Percentiles rank a stretch among this genome's conserved stretches.
Evolutionary conservation across 805 yeast species (phyloP).

Genomic region (Metschnikowia corniflorae): DNA sequence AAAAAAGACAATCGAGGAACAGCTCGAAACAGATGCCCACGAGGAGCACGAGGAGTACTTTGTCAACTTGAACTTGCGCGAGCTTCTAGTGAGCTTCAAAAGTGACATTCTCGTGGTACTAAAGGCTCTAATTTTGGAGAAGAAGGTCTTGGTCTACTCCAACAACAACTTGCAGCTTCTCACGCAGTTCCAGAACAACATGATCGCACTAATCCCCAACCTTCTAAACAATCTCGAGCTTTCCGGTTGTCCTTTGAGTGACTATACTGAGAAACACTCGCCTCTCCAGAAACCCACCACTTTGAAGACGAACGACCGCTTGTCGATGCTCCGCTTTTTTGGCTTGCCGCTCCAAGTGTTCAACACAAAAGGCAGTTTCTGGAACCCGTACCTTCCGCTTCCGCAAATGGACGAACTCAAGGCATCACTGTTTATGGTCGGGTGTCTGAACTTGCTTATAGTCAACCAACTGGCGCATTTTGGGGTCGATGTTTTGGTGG

Average conservation of each 20-base stretch:
- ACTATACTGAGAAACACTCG: slow-evolving; percentile 45
- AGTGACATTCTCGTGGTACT: slow-evolving; percentile 60
- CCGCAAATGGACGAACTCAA: slow-evolving; percentile 82
- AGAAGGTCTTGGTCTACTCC: slow-evolving; percentile 70
- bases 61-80: slow-evolving; percentile 70
- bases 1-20: slow-evolving; percentile 9
- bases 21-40: slow-evolving; percentile 19
- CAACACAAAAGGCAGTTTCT: slow-evolving; percentile 75
- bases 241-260: slow-evolving; percentile 73
- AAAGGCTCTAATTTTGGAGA: slow-evolving; percentile 76
- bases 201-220: slow-evolving; percentile 81
- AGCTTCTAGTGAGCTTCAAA: slow-evolving; percentile 56
- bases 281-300: slow-evolving; percentile 58
- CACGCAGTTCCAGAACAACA: slow-evolving; percentile 78
- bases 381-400: slow-evolving; percentile 90
- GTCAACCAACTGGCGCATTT: slow-evolving; percentile 56
- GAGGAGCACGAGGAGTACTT: slow-evolving; percentile 38
- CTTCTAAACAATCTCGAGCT: slow-evolving; percentile 68
- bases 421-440: slow-evolving; percentile 67
- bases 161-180: slow-evolving; percentile 69
- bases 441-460: slow-evolving; percentile 83
- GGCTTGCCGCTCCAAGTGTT: slow-evolving; percentile 88
- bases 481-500: slow-evolving; percentile 67
- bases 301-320: slow-evolving; percentile 72
- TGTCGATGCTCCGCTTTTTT: slow-evolving; percentile 70